Evolutionary conservation across 1,284 basidiomycete genomes (phyloP).

Genomic region (Puccinia triticina): DNA sequence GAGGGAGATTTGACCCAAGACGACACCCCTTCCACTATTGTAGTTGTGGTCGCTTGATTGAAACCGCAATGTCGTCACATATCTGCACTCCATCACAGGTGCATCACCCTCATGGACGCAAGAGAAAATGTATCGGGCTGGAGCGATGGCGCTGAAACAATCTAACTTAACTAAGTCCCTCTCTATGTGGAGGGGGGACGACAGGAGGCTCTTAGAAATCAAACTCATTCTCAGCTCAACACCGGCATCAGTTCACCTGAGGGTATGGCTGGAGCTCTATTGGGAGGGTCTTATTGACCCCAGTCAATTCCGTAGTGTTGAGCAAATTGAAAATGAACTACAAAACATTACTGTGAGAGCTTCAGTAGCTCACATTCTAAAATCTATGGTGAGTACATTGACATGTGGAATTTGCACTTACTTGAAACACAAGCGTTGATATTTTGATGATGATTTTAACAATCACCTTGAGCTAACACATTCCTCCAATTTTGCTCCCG

Average conservation of each 20-base stretch:
- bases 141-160: too few relatives aligned
- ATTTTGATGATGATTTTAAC: not conserved
- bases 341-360: constrained; percentile 7
- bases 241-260: constrained; percentile 16
- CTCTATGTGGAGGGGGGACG: too few relatives aligned
- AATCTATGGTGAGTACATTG: constrained; percentile 31
- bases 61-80: too few relatives aligned
- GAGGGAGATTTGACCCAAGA: too few relatives aligned
- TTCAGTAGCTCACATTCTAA: constrained; percentile 29
- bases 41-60: too few relatives aligned
- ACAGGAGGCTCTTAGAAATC: constrained; percentile 24
- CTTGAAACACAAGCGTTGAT: not conserved
- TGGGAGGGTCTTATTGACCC: constrained; percentile 19
- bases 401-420: not conserved
- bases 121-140: too few relatives aligned
- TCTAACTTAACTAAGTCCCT: too few relatives aligned
- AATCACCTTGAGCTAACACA: not conserved
- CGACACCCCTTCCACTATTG: too few relatives aligned
- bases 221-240: constrained; percentile 12
- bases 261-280: constrained; percentile 23
- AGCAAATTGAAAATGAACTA: constrained; percentile 31
- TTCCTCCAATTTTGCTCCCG: too few relatives aligned
- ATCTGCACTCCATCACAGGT: too few relatives aligned
- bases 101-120: too few relatives aligned
- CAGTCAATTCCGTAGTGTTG: constrained; percentile 7